phyloP scores from a whole-genome alignment of 2,329 filamentous ascomycete species.

The Fusarium sp. region DNA sequence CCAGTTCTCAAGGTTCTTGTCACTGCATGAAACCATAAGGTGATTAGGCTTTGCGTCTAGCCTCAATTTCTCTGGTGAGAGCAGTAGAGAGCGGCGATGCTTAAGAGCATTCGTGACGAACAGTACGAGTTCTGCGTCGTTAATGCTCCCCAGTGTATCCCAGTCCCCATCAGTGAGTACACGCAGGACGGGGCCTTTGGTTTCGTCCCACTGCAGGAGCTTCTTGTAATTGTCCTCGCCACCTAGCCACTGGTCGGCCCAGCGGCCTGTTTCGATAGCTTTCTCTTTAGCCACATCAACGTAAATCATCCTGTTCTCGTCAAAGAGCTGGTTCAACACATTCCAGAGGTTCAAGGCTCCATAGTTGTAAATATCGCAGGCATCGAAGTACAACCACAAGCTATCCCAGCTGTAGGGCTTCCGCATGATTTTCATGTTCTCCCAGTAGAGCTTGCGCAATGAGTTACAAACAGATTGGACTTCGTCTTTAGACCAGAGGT shows the following conservation, averaged over 20 bases:
- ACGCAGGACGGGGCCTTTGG: conserved; percentile 46
- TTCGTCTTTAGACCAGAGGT: conserved; percentile 57
- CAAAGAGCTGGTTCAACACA: conserved; percentile 57
- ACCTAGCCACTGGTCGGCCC: conserved; percentile 56
- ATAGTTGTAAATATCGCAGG: conserved; percentile 60
- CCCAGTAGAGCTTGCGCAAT: conserved; percentile 55
- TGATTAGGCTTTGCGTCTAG: conserved; percentile 43
- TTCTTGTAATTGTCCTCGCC: conserved; percentile 49
- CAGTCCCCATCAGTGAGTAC: conserved; percentile 50
- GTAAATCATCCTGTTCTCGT: conserved; percentile 57
- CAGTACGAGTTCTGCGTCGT: conserved; percentile 45
- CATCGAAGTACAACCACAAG: conserved; percentile 64
- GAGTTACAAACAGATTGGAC: conserved; percentile 57
- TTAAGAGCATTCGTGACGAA: conserved; percentile 53
- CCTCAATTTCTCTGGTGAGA: conserved; percentile 29
- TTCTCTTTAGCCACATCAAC: conserved; percentile 44
- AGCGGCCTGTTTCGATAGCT: conserved; percentile 52
- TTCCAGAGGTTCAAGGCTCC: conserved; percentile 65
- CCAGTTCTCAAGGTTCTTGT: conserved; percentile 53
- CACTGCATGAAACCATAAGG: conserved; percentile 46
- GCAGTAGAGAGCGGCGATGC: conserved; percentile 50
- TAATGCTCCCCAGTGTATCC: conserved; percentile 49
- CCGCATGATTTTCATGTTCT: conserved; percentile 53
- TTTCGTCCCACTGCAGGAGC: conserved; percentile 50
- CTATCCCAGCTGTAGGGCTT: conserved; percentile 55